Base-by-base conservation (phyloP, 495 filamentous ascomycete species). In the Tetracladium setigerum region DNA sequence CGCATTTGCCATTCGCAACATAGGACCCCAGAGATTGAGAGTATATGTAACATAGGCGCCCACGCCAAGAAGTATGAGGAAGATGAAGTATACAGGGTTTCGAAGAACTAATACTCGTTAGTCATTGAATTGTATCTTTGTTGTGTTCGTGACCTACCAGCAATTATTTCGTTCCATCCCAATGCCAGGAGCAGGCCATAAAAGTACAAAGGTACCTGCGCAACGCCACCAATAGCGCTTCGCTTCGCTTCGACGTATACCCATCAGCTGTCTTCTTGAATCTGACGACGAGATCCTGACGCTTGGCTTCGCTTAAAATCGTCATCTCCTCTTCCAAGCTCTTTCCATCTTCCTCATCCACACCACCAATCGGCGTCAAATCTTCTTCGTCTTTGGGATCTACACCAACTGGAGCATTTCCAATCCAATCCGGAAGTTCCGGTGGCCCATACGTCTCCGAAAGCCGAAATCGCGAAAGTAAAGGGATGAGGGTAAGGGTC, bases 231-330 rank as follows among this genome's bases (percentile, higher is more conserved):
- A 59, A 97, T 95, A 30, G 92, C 91, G 66, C 89, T 87, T 38
- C 92, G 78, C 74, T 96, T 97, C 30, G 92, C 92, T 65, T 98
- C 92, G 34, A 98, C 89, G 54, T 91, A 98, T 2, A 98, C 89
- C 89, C 92, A 60, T 98, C 92, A 13, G 92, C 92, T 52, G 86
- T 87, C 71, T 96, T 95, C 74, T 95, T 95, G 70, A 98, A 98
- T 51, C 92, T 75, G n/a, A 89, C 82, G 11, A 86, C 83, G 45
- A 97, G 74, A 64, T 97, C 92, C 58, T 89, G 83, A 45, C 81
- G 76, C 57, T 96, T 96, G 33, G 78, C 73, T 60, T 97, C 92
- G 50, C 81, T 81, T 27, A 98, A 72, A 9, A 98, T 77, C n/a
- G 86, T 89, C 81, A 89, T 92, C 65, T 96, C 92, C 62, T 96